Evolutionary conservation across 805 yeast genomes (phyloP), one percentile per base, ranked within the genome.

Genomic region (Lachancea sp.): DNA sequence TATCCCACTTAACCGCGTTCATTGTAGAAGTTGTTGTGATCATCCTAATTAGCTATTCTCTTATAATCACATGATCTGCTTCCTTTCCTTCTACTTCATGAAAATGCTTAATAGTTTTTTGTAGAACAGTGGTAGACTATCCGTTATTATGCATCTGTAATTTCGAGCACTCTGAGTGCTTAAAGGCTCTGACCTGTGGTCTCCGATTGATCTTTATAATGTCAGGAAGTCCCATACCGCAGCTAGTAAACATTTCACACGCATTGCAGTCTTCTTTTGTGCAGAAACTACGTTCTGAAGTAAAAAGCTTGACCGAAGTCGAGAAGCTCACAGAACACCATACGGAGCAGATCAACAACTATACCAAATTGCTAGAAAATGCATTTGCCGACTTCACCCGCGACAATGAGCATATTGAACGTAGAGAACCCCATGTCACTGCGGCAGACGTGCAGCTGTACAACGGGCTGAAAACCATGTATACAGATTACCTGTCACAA

Each of bases 211-310:
- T 16, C 9, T 9, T 11, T 12, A 29, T n/a, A 33, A 40, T 40
- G 43, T 40, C 43, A 17, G 39, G 26, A 20, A 41, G 31, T 15
- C 55, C 55, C 12, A 52, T 58, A 25, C 64, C 63, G 19, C 61
- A 59, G 43, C 36, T 48, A 38, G 60, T 60, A 32, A 52, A 60
- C 40, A 57, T 60, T 13, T 46, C 57, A 29, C 58, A 60, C 42
- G 58, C 63, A 6, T 48, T 60, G 40, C 56, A 53, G 33, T 52
- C 63, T 11, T 36, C 49, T 13, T 45, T 51, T 11, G 49, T 60
- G 13, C 56, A 58, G 34, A 51, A 54, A 41, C 56, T 60, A 19
- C 52, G 61, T 9, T 28, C 48, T 11, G 61, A 58, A 38, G 48
- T 58, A 12, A 45, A 45, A 35, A 44, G 42, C 21, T 52, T 48